These are phyloP conservation scores for Trifolium pratense DNA, from an alignment of 306 rosid genomes.

Conservation along the genomic window DNA sequence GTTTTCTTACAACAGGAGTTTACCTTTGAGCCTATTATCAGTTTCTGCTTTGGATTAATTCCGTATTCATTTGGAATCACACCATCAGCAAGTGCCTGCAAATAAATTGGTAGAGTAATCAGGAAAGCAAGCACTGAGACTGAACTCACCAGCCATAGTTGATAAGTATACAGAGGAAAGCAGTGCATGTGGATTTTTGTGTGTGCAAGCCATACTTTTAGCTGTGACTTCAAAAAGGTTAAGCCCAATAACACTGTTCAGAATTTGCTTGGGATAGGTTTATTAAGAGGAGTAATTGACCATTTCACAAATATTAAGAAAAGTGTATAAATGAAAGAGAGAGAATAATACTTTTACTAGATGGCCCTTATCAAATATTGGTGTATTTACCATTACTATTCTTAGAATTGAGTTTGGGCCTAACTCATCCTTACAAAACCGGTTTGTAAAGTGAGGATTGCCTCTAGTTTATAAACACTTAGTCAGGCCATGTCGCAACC, in stretches of 20 bases:
- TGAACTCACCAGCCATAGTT: conserved; percentile 22
- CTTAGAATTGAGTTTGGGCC: no score
- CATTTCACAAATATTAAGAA: no score
- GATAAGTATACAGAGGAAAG: conserved; percentile 47
- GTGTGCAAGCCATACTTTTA: conserved; percentile 3
- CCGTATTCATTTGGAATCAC: conserved; percentile 99
- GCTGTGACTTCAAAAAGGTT: background rate
- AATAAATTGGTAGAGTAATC: conserved; percentile 37
- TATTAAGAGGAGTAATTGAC: background rate
- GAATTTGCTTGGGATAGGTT: conserved; percentile 34
- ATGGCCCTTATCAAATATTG: no score
- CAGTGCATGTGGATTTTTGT: conserved; percentile 13
- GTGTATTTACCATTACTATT: no score
- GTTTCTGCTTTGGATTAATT: conserved; percentile 87
- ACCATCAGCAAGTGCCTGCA: conserved; percentile 94
- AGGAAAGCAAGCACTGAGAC: conserved; percentile 18
- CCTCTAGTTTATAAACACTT: no score
- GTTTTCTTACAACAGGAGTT: conserved; percentile 29
- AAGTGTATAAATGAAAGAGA: no score
- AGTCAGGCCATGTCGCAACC: no score
- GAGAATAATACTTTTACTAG: no score
- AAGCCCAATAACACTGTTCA: conserved; percentile 23
- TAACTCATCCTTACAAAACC: no score
- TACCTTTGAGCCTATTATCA: conserved; percentile 97
- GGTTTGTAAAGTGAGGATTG: no score